Evolutionary conservation across 345 rosid species (phyloP).

Genomic region (Conringia planisiliqua): DNA sequence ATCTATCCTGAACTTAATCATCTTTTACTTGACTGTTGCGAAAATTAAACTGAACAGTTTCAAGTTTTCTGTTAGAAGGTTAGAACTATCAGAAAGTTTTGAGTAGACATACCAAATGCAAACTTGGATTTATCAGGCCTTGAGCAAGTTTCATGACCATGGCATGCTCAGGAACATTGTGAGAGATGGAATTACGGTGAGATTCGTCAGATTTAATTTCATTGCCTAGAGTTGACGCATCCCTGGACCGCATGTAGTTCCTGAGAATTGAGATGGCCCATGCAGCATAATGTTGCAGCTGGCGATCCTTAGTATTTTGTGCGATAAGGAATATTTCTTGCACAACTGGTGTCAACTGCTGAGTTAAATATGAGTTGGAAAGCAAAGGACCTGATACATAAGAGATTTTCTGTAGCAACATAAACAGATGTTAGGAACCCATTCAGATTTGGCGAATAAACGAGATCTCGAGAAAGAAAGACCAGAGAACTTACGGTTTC

Average conservation of each 20-base stretch:
- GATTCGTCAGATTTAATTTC: slow-evolving; percentile 31
- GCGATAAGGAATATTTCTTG: slow-evolving; percentile 87
- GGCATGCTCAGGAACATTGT: slow-evolving; percentile 58
- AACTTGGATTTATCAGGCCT: slow-evolving; percentile 55
- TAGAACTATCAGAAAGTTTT: slow-evolving; percentile 14
- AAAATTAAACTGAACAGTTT: background rate
- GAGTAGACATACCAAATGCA: slow-evolving; percentile 42
- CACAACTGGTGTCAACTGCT: slow-evolving; percentile 51
- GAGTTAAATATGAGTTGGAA: slow-evolving; percentile 52
- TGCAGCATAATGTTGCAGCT: slow-evolving; percentile 70
- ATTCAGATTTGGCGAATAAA: slow-evolving; percentile 4
- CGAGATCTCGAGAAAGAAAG: background rate
- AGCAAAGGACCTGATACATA: slow-evolving; percentile 54
- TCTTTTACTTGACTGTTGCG: background rate
- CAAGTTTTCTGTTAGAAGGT: background rate
- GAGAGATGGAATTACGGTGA: slow-evolving; percentile 43
- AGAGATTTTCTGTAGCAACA: slow-evolving; percentile 58
- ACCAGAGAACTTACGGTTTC: slow-evolving; percentile 46
- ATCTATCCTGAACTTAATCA: background rate
- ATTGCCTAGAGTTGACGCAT: slow-evolving; percentile 31
- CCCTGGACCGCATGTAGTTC: slow-evolving; percentile 57
- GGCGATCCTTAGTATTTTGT: slow-evolving; percentile 66
- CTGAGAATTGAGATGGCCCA: slow-evolving; percentile 86
- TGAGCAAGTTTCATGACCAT: slow-evolving; percentile 62
- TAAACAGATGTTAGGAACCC: slow-evolving; percentile 11